Conservation (phyloP, 805 yeast genomes). For the Kurtzmaniella cleridarum region DNA sequence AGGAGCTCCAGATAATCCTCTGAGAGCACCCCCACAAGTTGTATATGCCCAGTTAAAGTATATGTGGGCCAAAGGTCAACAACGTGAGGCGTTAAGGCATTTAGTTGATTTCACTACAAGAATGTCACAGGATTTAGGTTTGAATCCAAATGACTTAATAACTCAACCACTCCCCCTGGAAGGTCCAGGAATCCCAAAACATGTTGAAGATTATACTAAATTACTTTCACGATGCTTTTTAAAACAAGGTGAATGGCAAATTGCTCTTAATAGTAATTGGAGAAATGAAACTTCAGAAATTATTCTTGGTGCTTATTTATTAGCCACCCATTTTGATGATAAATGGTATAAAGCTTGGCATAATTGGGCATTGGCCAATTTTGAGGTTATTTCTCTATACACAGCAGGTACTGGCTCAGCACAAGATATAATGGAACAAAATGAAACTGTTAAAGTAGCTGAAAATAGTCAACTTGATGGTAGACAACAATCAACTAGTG, state of each 20-base stretch:
- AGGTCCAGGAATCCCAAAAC: conserved; percentile 65
- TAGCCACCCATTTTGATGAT: conserved; percentile 92
- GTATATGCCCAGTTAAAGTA: conserved; percentile 95
- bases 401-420: conserved; percentile 13
- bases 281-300: conserved; percentile 70
- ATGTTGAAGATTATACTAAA: conserved; percentile 76
- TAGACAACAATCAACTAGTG: conserved; percentile 2
- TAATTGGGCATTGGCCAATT: conserved; percentile 97
- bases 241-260: conserved; percentile 99
- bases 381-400: conserved; percentile 79
- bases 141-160: conserved; percentile 81
- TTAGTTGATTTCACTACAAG: conserved; percentile 86
- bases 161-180: conserved; percentile 78
- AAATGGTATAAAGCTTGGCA: conserved; percentile 99
- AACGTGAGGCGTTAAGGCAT: conserved; percentile 78
- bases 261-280: conserved; percentile 77
- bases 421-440: conserved; percentile 24
- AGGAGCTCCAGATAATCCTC: conserved; percentile 56
- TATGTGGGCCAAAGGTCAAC: conserved; percentile 94
- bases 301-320: conserved; percentile 81
- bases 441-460: conserved; percentile 13
- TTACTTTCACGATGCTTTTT: conserved; percentile 88
- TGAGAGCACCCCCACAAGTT: conserved; percentile 92
- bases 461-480: conserved; percentile 7
- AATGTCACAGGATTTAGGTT: conserved; percentile 82